Percentiles rank a stretch among this genome's conserved stretches.
phyloP scores from a whole-genome alignment of 139 green algal genomes.

The Micractinium conductrix region DNA sequence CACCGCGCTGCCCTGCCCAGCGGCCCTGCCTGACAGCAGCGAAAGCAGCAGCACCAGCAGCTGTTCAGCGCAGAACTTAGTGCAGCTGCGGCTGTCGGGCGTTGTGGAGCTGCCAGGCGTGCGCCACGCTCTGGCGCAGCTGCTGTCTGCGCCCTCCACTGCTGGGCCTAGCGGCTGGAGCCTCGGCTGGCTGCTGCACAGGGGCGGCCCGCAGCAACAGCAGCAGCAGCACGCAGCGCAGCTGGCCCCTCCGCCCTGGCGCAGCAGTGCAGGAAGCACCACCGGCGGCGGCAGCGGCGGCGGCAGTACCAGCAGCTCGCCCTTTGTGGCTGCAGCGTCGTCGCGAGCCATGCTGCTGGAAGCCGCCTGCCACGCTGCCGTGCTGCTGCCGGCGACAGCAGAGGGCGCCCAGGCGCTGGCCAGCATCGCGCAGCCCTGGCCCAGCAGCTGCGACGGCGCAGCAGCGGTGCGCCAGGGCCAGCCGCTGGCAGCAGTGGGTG shows the following conservation, averaged over 20 bases:
- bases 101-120: conserved; percentile 22
- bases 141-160: conserved; percentile 21
- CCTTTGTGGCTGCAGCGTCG: no score
- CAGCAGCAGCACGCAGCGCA: not conserved
- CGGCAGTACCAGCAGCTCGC: not conserved
- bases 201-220: not conserved
- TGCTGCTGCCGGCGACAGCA: not conserved
- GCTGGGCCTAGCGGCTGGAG: conserved; percentile 11
- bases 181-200: conserved; percentile 16
- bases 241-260: not conserved
- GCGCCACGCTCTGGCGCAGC: not conserved
- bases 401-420: not conserved
- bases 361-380: conserved; percentile 27
- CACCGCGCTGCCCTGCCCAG: not conserved
- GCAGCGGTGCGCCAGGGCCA: not conserved
- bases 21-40: not conserved
- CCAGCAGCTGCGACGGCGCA: not conserved
- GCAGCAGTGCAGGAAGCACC: not conserved
- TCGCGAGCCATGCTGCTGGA: no score
- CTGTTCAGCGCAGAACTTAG: not conserved
- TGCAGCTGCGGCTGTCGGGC: not conserved
- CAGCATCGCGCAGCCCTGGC: not conserved
- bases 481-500: conserved; percentile 39
- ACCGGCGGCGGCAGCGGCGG: not conserved
- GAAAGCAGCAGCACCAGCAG: not conserved